Conservation (phyloP, 78 protist species). For the Dictyostelium firmibasis region DNA sequence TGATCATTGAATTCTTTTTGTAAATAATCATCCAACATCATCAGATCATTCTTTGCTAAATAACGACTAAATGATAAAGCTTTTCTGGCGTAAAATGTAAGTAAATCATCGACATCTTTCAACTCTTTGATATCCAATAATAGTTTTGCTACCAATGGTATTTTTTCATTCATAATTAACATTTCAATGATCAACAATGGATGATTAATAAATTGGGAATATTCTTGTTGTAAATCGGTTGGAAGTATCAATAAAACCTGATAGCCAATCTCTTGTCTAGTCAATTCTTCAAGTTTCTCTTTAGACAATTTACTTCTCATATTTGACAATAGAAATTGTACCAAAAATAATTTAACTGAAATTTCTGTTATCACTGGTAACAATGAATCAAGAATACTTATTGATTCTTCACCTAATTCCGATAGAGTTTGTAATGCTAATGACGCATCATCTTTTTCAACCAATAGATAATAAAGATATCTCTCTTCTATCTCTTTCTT, state of each 20-base stretch:
- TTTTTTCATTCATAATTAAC: conserved; percentile 77
- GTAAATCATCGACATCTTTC: conserved; percentile 36
- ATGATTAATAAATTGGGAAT: background rate
- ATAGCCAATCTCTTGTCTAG: conserved; percentile 46
- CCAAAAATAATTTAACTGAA: conserved; percentile 54
- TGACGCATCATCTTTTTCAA: conserved; percentile 70
- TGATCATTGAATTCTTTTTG: background rate
- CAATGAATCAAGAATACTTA: background rate
- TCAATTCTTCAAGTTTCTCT: background rate
- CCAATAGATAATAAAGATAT: conserved; percentile 56
- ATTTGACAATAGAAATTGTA: conserved; percentile 70
- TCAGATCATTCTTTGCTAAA: conserved; percentile 42
- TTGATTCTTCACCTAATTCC: conserved; percentile 43
- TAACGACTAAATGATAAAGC: conserved; percentile 64
- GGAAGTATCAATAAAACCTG: conserved; percentile 33
- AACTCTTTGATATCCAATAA: conserved; percentile 48
- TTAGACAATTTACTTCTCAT: conserved; percentile 3
- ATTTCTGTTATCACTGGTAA: conserved; percentile 31
- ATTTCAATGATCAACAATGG: conserved; percentile 68
- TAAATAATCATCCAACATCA: conserved; percentile 52
- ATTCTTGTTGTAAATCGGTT: conserved; percentile 34
- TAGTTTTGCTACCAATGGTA: conserved; percentile 62
- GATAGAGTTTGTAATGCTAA: conserved; percentile 59
- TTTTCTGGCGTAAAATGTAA: conserved; percentile 42
- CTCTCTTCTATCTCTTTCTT: conserved; percentile 68